These are phyloP conservation scores for Xylariaceae sp. DNA, from an alignment of 2,329 filamentous ascomycete genomes.

Conservation along the genomic window DNA sequence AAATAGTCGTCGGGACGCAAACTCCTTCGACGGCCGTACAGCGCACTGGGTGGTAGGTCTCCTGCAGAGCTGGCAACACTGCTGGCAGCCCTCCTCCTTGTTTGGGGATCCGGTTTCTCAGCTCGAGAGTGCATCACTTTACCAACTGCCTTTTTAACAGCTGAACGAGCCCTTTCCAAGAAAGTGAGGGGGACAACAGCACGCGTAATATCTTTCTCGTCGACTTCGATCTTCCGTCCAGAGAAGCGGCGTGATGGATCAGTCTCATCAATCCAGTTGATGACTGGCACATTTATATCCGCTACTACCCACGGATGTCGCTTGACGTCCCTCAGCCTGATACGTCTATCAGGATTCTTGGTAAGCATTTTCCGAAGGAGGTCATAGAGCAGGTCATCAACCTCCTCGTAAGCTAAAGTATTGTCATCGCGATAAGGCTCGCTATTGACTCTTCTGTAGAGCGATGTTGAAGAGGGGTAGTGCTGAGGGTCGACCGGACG, in stretches of 20 bases:
- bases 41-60: constrained; percentile 47
- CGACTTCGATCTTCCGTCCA: constrained; percentile 85
- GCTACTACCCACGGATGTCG: constrained; percentile 86
- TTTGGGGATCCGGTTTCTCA: constrained; percentile 53
- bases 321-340: constrained; percentile 88
- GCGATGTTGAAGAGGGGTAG: constrained; percentile 50
- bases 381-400: constrained; percentile 76
- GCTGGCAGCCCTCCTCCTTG: constrained; percentile 55
- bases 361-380: constrained; percentile 74
- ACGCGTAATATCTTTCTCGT: constrained; percentile 81
- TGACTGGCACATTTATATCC: constrained; percentile 65
- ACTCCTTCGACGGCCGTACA: constrained; percentile 51
- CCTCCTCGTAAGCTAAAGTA: constrained; percentile 78
- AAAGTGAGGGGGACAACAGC: constrained; percentile 89
- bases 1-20: constrained; percentile 55
- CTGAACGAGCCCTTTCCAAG: constrained; percentile 78
- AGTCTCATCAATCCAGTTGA: constrained; percentile 88
- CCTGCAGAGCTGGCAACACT: constrained; percentile 62
- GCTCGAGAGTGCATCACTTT: constrained; percentile 60
- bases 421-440: constrained; percentile 71
- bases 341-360: constrained; percentile 86
- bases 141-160: constrained; percentile 63
- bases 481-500: constrained; percentile 65
- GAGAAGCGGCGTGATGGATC: constrained; percentile 75
- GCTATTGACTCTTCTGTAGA: constrained; percentile 55